These are phyloP conservation scores for Millerozyma acaciae DNA, from an alignment of 805 yeast species.

Conservation along the genomic window DNA sequence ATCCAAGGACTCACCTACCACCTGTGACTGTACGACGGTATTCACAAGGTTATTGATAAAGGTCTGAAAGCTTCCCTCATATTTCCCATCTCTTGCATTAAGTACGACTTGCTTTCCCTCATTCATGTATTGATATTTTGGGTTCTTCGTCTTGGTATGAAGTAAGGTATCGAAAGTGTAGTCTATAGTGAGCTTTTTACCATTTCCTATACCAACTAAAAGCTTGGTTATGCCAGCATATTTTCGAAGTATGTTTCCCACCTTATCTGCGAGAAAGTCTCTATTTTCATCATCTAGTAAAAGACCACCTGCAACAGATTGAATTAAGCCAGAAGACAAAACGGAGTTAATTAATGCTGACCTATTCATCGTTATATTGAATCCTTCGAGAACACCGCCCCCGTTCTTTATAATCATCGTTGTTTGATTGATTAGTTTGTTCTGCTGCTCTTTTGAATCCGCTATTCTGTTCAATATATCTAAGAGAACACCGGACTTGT, in stretches of 20 bases:
- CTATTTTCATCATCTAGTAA: conserved; percentile 29
- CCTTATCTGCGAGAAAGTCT: conserved; percentile 17
- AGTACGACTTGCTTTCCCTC: conserved; percentile 2
- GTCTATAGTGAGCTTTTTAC: conserved; percentile 25
- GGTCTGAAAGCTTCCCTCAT: conserved; percentile 27
- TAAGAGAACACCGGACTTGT: conserved; percentile 22
- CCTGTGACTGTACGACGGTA: conserved; percentile 18
- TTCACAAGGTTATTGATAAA: conserved; percentile 30
- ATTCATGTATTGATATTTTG: conserved; percentile 11
- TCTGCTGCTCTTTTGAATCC: conserved; percentile 23
- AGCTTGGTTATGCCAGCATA: conserved; percentile 28
- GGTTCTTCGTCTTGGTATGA: conserved; percentile 27
- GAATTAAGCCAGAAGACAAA: conserved; percentile 24
- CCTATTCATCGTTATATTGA: conserved; percentile 20
- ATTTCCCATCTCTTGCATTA: conserved; percentile 10
- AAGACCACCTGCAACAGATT: conserved; percentile 20
- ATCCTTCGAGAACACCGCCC: conserved; percentile 8
- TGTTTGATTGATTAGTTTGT: conserved; percentile 22
- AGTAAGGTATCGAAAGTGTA: conserved; percentile 26
- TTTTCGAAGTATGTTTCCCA: conserved; percentile 24
- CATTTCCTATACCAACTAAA: conserved; percentile 30
- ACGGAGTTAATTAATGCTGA: conserved; percentile 19
- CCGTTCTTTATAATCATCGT: conserved; percentile 11
- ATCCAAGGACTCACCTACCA: conserved; percentile 17
- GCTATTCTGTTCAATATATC: conserved; percentile 29